These are phyloP conservation scores for Rutstroemia sp. DNA, from an alignment of 2,329 filamentous ascomycete genomes.

Conservation along the genomic window DNA sequence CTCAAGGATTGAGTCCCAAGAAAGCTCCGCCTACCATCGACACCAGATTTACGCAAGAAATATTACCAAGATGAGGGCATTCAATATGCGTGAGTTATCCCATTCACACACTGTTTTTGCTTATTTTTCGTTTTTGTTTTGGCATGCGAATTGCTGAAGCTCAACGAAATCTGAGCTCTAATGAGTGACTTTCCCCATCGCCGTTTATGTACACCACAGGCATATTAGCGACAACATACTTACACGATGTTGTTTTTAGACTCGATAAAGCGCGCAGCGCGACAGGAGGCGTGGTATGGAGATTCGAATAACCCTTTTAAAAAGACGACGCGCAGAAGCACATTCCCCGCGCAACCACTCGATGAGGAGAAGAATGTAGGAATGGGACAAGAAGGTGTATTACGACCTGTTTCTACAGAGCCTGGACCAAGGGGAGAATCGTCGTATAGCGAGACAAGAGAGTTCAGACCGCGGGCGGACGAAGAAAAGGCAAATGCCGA, in stretches of 20 bases:
- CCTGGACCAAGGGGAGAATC: conserved; percentile 9
- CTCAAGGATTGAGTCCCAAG: not conserved
- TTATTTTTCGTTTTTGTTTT: not conserved
- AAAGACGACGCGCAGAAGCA: conserved; percentile 18
- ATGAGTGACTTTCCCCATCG: not conserved
- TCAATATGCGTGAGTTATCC: not conserved
- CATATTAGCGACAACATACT: not conserved
- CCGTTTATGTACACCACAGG: not conserved
- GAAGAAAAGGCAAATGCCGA: conserved; percentile 6
- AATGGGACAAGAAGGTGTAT: not conserved
- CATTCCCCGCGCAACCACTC: not conserved
- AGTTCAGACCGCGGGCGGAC: conserved; percentile 7
- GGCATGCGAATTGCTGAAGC: not conserved
- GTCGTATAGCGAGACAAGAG: conserved; percentile 7
- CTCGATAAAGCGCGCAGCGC: conserved; percentile 23
- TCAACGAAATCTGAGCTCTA: not conserved
- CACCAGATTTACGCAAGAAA: not conserved
- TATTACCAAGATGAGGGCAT: not conserved
- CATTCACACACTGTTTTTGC: not conserved
- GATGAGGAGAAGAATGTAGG: conserved; percentile 10
- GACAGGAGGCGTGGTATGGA: conserved; percentile 28
- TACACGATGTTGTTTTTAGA: conserved; percentile 18
- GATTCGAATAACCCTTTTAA: conserved; percentile 26
- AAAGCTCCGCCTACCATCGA: not conserved
- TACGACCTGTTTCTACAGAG: conserved; percentile 13